These are phyloP conservation scores for Psidium friedrichsthalianum DNA, from an alignment of 345 rosid species.

Conservation along the genomic window DNA sequence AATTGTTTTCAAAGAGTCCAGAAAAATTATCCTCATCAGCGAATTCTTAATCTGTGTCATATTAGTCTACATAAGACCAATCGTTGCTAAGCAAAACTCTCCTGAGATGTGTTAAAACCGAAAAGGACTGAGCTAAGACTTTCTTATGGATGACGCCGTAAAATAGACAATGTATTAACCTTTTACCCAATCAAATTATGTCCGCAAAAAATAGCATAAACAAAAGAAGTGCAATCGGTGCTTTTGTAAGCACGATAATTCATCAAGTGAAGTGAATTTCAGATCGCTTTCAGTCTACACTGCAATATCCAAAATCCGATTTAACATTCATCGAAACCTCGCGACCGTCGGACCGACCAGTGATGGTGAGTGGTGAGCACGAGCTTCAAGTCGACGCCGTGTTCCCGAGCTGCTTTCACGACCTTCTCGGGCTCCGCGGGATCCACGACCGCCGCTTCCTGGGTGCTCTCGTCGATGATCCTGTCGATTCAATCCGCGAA, in stretches of 20 bases:
- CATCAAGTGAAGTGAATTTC: background rate
- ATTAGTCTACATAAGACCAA: too few species aligned
- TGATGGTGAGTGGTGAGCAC: constrained; percentile 95
- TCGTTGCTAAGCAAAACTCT: too few species aligned
- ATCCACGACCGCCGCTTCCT: constrained; percentile 92
- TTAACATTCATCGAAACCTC: background rate
- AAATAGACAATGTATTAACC: background rate
- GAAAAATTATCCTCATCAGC: background rate
- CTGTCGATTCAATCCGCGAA: constrained; percentile 13
- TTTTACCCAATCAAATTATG: background rate
- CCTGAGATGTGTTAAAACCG: background rate
- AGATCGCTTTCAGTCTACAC: background rate
- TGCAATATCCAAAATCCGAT: background rate
- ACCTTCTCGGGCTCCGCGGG: constrained; percentile 82
- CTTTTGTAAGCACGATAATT: background rate
- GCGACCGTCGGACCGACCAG: constrained; percentile 26
- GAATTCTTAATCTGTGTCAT: background rate
- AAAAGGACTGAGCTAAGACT: too few species aligned
- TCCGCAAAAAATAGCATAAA: too few species aligned
- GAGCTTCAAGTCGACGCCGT: constrained; percentile 37
- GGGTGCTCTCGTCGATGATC: constrained; percentile 64
- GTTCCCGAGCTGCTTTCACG: constrained; percentile 35
- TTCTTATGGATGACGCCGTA: background rate
- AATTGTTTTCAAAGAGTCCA: background rate
- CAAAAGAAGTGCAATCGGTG: background rate